Base-by-base conservation (phyloP, 2,329 filamentous ascomycete species). In the Erysiphe pisi region DNA sequence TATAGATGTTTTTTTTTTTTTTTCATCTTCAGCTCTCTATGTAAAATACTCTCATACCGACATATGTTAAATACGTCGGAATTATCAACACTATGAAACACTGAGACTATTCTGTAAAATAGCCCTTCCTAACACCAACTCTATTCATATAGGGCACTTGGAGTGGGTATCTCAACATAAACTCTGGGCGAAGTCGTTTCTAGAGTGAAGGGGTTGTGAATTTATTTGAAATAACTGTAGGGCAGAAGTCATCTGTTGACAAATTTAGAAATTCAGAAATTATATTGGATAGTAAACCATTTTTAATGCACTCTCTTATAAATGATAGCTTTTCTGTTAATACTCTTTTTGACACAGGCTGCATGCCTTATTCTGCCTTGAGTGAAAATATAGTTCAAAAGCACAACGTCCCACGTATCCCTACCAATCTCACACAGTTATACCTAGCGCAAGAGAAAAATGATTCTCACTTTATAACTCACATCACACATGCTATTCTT, bases 271-370 rank as follows among this genome's bases (percentile, higher is more conserved):
- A n/a, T 18, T 36, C n/a, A 73, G 47, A 73, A 49, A 73, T 25
- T 20, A 47, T 36, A 25, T 45, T 73, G 68, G 68, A 47, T 49
- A 73, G 68, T 73, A 73, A 73, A 25, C 40, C 68, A 18, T 73
- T 73, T 73, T 73, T 73, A 47, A 20, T 73, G 16, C 36, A 73
- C 43, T 47, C 36, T 1, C 47, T 73, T 47, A 49, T 73, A 73
- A 73, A 73, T 73, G 68, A 73, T 49, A n/a, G 47, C n/a, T 73
- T 73, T 43, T 73, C 47, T 73, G 36, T 73, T 45, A 20, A 18
- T 45, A 43, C 68, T 25, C 68, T 73, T 11, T 73, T 73, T 20
- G 36, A 73, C 68, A 45, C 68, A 73, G 68, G 68, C 43, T 73
- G 40, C n/a, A 22, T 73, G 43, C 40, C 52, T 58, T 58, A 58